These are phyloP conservation scores for Crithidia sp. DNA, from an alignment of 208 protist species.

Conservation along the genomic window DNA sequence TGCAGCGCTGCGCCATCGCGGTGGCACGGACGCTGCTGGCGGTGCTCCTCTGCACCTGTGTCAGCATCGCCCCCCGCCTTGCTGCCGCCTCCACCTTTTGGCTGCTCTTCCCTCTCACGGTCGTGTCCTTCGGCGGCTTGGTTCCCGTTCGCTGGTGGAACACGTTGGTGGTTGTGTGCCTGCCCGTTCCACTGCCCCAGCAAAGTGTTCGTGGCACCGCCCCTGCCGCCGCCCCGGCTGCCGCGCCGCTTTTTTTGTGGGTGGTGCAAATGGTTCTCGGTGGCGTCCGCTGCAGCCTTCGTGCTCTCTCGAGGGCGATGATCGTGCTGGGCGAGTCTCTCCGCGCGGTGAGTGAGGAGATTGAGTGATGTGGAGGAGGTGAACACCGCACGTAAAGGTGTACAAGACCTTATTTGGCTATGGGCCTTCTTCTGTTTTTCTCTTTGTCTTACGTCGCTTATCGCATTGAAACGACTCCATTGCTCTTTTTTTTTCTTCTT, in stretches of 20 bases:
- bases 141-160: conserved; percentile 1
- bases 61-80: conserved; percentile 4
- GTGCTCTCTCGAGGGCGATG: conserved; percentile 8
- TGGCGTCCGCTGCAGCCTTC: neutral
- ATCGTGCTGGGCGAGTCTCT: conserved; percentile 2
- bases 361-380: neutral
- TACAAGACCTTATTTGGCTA: no score
- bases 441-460: neutral
- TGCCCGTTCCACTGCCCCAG: neutral
- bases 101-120: conserved; percentile 8
- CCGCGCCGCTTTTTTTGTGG: conserved; percentile 7
- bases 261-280: neutral
- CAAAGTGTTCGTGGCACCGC: neutral
- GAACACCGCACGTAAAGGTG: no score
- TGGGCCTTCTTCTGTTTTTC: no score
- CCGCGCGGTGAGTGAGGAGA: conserved; percentile 3
- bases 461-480: neutral
- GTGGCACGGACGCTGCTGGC: conserved; percentile 16
- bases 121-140: conserved; percentile 10
- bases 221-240: neutral
- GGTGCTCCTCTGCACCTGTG: conserved; percentile 14
- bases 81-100: neutral
- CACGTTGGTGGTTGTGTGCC: neutral
- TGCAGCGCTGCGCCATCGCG: conserved; percentile 1
- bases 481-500: no score